Conservation (phyloP, 1,139 yeast species). For the Suhomyces kunorum region DNA sequence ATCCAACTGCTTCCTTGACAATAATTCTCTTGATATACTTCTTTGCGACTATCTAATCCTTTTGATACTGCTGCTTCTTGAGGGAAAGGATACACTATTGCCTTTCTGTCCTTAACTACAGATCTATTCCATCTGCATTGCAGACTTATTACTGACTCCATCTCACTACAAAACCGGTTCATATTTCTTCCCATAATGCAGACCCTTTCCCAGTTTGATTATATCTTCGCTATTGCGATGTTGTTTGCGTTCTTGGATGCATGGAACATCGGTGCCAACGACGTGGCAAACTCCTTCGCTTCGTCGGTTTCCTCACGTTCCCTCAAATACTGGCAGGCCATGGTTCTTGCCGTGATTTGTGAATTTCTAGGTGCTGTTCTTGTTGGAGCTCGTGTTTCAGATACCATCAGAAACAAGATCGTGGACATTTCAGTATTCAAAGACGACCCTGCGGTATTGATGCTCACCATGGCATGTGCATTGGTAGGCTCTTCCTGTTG, state of each 20-base stretch:
- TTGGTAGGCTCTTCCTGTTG: slow-evolving; percentile 73
- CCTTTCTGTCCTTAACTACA: too few species aligned
- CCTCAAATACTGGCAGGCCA: slow-evolving; percentile 72
- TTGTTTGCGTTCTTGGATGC: slow-evolving; percentile 77
- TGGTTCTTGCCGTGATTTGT: slow-evolving; percentile 65
- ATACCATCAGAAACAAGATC: slow-evolving; percentile 65
- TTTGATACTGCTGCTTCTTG: too few species aligned
- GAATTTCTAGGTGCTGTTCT: slow-evolving; percentile 76
- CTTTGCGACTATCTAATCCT: too few species aligned
- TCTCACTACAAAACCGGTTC: too few species aligned
- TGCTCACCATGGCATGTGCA: slow-evolving; percentile 78
- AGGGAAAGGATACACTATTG: too few species aligned
- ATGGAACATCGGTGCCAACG: slow-evolving; percentile 84
- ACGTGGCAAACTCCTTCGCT: slow-evolving; percentile 79
- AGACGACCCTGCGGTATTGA: slow-evolving; percentile 64
- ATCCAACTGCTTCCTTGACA: too few species aligned
- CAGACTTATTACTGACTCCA: too few species aligned
- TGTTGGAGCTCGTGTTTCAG: slow-evolving; percentile 70
- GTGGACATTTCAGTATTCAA: slow-evolving; percentile 52
- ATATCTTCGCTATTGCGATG: slow-evolving; percentile 65
- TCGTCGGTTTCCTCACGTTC: slow-evolving; percentile 67
- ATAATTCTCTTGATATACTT: too few species aligned
- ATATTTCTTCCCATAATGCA: slow-evolving; percentile 14
- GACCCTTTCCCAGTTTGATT: slow-evolving; percentile 59
- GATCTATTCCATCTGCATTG: neutral